Conservation (phyloP, 305 asterid genomes). For the Solanum aculeatissimum region DNA sequence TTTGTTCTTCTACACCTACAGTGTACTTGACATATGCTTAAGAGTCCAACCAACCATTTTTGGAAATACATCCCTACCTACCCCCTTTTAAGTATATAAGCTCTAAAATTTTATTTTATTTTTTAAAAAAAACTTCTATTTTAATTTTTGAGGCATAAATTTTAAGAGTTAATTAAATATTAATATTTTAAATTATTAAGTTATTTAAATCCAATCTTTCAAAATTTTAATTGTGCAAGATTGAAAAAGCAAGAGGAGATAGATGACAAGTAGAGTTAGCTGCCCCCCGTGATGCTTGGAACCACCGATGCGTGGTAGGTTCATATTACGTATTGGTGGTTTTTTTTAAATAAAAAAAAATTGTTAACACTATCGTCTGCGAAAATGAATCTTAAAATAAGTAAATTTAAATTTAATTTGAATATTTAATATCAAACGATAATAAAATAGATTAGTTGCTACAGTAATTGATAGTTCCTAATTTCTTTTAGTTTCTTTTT, state of each 20-base stretch:
- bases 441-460: no score
- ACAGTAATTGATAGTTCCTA: no score
- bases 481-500: no score
- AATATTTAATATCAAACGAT: no score
- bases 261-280: background rate
- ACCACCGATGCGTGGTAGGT: background rate
- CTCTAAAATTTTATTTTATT: no score
- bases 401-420: no score
- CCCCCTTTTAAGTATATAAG: background rate
- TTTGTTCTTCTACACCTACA: background rate
- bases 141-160: background rate
- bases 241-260: background rate
- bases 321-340: background rate
- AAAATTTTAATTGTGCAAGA: no score
- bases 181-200: no score
- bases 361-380: no score
- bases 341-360: background rate
- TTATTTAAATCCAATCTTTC: no score
- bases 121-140: no score
- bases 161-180: background rate
- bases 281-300: background rate
- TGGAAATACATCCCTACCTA: background rate
- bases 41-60: background rate
- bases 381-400: no score
- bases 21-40: background rate